Evolutionary conservation across 2,329 filamentous ascomycete species (phyloP).

Genomic region (Stachybotrys chartarum): DNA sequence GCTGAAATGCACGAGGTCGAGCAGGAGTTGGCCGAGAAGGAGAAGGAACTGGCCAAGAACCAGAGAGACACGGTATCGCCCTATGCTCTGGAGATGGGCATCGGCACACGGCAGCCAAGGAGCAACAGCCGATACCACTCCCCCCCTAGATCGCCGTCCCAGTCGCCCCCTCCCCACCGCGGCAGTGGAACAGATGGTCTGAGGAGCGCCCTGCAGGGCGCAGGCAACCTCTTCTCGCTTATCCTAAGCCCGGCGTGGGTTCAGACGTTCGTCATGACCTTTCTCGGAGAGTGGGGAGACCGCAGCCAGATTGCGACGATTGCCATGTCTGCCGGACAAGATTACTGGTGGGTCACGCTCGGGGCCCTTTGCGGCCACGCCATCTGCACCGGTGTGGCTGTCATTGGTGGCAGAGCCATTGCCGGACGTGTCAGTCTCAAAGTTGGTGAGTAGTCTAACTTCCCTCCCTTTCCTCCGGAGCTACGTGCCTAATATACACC

Average conservation of each 20-base stretch:
- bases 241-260: constrained; percentile 95
- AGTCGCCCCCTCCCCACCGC: constrained; percentile 59
- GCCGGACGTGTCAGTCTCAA: constrained; percentile 91
- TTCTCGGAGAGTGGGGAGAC: constrained; percentile 96
- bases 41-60: constrained; percentile 63
- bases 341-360: constrained; percentile 97
- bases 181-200: constrained; percentile 36
- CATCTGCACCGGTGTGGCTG: constrained; percentile 84
- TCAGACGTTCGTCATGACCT: constrained; percentile 98
- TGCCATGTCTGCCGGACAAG: constrained; percentile 95
- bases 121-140: constrained; percentile 72
- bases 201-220: constrained; percentile 46
- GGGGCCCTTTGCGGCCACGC: constrained; percentile 82
- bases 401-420: constrained; percentile 86
- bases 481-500: constrained; percentile 10
- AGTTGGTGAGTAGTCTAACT: constrained; percentile 64
- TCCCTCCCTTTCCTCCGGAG: not conserved
- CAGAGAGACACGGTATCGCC: constrained; percentile 61
- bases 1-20: constrained; percentile 98
- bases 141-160: constrained; percentile 71
- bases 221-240: constrained; percentile 81
- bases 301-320: constrained; percentile 97
- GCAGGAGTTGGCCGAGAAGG: constrained; percentile 86
- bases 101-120: constrained; percentile 62
- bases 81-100: constrained; percentile 74